These are phyloP conservation scores for Schwanniomyces occidentalis DNA, from an alignment of 805 yeast genomes.

Conservation along the genomic window DNA sequence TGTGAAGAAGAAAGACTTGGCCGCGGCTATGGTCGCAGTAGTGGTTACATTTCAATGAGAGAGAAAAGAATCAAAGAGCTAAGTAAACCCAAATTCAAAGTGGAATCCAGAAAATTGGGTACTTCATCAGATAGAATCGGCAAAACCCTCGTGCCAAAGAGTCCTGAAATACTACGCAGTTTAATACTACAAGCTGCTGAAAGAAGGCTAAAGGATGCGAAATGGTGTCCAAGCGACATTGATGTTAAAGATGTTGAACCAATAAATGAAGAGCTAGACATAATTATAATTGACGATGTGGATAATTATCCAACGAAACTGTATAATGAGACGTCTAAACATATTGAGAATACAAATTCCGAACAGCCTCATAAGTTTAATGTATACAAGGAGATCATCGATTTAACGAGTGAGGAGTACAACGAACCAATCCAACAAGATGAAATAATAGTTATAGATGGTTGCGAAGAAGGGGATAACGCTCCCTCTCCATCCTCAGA, in stretches of 20 bases:
- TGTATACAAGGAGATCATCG: constrained; percentile 13
- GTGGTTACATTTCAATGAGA: constrained; percentile 20
- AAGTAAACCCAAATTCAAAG: constrained; percentile 38
- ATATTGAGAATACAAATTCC: not conserved
- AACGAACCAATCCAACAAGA: constrained; percentile 5
- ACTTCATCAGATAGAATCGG: constrained; percentile 1
- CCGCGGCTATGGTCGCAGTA: constrained; percentile 16
- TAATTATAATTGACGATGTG: constrained; percentile 24
- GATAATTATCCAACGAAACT: too few species aligned
- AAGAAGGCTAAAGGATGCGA: constrained; percentile 52
- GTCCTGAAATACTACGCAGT: constrained; percentile 34
- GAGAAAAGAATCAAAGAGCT: constrained; percentile 44
- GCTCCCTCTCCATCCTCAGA: too few species aligned
- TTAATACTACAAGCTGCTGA: constrained; percentile 63
- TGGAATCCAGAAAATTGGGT: constrained; percentile 39
- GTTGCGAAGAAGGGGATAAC: constrained; percentile 19
- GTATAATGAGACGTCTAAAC: too few species aligned
- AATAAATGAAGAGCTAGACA: constrained; percentile 44
- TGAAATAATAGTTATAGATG: constrained; percentile 25
- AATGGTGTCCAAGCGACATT: constrained; percentile 41
- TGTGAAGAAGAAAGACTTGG: constrained; percentile 53
- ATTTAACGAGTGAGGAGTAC: constrained; percentile 15
- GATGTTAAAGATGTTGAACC: constrained; percentile 36
- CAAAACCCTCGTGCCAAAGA: constrained; percentile 3
- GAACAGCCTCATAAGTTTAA: not conserved